Conservation (phyloP, 2,329 filamentous ascomycete species). For the Cryphonectria radicalis region DNA sequence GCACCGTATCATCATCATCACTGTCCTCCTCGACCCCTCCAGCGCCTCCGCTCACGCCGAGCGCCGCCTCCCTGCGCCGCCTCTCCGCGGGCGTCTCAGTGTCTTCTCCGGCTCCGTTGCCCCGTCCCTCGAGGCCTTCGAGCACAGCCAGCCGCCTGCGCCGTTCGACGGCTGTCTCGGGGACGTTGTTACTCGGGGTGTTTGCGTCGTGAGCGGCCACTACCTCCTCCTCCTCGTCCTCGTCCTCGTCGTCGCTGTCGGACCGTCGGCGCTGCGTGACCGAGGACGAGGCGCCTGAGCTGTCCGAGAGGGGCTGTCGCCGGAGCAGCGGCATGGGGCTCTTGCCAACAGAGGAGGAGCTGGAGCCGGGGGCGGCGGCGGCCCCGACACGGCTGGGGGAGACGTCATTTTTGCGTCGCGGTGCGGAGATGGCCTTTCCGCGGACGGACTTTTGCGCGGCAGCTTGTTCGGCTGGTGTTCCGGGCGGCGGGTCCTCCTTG, state of each 20-base stretch:
- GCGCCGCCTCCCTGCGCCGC: constrained; percentile 72
- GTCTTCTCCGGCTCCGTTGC: constrained; percentile 46
- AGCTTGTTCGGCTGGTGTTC: not conserved
- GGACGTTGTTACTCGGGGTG: constrained; percentile 44
- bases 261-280: constrained; percentile 12
- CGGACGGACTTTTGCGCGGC: constrained; percentile 16
- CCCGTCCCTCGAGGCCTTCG: constrained; percentile 46
- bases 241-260: constrained; percentile 18
- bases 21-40: constrained; percentile 51
- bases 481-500: constrained; percentile 42
- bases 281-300: constrained; percentile 16
- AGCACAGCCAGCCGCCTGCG: constrained; percentile 64
- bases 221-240: constrained; percentile 26
- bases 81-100: constrained; percentile 76
- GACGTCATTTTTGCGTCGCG: constrained; percentile 11
- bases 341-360: constrained; percentile 20
- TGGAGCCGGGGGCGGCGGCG: constrained; percentile 8
- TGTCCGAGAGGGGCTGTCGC: constrained; percentile 10
- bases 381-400: not conserved
- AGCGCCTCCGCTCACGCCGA: constrained; percentile 56
- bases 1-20: constrained; percentile 61
- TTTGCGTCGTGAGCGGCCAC: constrained; percentile 16
- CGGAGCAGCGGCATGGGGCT: constrained; percentile 14
- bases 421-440: constrained; percentile 25
- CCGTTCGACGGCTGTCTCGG: constrained; percentile 73